Evolutionary conservation across 2,329 filamentous ascomycete species (phyloP), one percentile per base, ranked within the genome.

Genomic region (Trichoderma sp.): DNA sequence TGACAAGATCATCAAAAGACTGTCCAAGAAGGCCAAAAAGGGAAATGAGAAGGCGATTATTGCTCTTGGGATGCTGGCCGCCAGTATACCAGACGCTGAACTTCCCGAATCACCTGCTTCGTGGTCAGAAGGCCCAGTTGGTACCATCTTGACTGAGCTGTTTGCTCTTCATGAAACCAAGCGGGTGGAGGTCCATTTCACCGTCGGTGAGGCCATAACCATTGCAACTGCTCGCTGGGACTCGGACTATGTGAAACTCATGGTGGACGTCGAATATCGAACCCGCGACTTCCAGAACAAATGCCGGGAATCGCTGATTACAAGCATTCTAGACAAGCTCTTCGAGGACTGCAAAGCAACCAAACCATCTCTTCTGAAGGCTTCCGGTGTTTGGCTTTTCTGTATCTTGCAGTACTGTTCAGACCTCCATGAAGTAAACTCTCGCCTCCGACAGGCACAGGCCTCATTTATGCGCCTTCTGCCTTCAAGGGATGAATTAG

Each of bases 301-400:
- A 5, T 81, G 87, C 2, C 81, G 85, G 1, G 82, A 82, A 1
- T 80, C 79, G 1, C 83, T 88, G 69, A 85, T 93, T 31, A 85
- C 85, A 9, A 84, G 86, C 0, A 87, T 94, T 1, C 85, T 97
- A 6, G 90, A 94, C 76, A 95, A 93, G 81, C 89, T 97, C 2
- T 87, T 98, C 64, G 85, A 86, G 2, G 93, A 97, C 80, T 97
- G 93, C 85, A 93, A 93, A 80, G 91, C 93, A 9, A 95, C 94
- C 0, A 98, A 98, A 81, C 97, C 97, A 1, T 93, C 95, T 0
- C 87, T 98, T 5, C 92, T 95, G 79, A 98, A 98, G 82, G 95
- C 96, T 3, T 96, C 95, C 0, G 95, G 95, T 0, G 97, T 99
- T 79, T 98, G 97, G 97, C 89, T 98, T 0, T 92, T 98, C 76